phyloP scores from a whole-genome alignment of 345 rosid genomes.

The Brassica incana region DNA sequence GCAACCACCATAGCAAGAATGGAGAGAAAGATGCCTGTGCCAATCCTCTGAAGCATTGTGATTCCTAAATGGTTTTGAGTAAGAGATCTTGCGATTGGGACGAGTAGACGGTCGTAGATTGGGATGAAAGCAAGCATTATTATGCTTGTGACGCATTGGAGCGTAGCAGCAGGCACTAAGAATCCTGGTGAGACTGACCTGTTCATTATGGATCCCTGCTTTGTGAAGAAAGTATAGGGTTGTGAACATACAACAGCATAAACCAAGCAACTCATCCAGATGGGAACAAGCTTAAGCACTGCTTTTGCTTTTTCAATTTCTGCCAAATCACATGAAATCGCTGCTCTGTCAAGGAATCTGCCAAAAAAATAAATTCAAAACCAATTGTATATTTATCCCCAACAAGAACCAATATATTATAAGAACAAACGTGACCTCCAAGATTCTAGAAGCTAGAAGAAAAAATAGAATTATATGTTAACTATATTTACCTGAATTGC shows the following conservation, averaged over 20 bases:
- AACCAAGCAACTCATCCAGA: slow-evolving; percentile 44
- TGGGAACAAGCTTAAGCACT: slow-evolving; percentile 45
- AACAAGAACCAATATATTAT: not conserved
- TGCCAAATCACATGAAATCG: slow-evolving; percentile 34
- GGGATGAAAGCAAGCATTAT: slow-evolving; percentile 45
- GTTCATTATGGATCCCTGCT: slow-evolving; percentile 55
- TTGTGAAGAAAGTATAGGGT: slow-evolving; percentile 53
- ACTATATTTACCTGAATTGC: slow-evolving; percentile 36
- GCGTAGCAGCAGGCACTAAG: slow-evolving; percentile 54
- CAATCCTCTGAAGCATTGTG: slow-evolving; percentile 42
- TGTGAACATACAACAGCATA: slow-evolving; percentile 42
- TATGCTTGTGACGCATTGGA: slow-evolving; percentile 51
- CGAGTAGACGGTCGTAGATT: slow-evolving; percentile 50
- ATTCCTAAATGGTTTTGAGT: slow-evolving; percentile 40
- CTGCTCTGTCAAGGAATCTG: slow-evolving; percentile 47
- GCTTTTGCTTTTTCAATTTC: slow-evolving; percentile 58
- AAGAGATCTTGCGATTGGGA: slow-evolving; percentile 43
- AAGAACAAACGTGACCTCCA: not conserved
- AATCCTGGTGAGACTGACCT: slow-evolving; percentile 42
- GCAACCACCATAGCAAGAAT: slow-evolving; percentile 31
- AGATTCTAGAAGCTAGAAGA: not conserved
- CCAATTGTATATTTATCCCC: not conserved
- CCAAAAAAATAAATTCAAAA: not conserved
- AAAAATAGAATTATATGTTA: too few species aligned
- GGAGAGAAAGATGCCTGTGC: slow-evolving; percentile 41